Conservation (phyloP, 108 stramenopile genomes). For the Skeletonema potamos region DNA sequence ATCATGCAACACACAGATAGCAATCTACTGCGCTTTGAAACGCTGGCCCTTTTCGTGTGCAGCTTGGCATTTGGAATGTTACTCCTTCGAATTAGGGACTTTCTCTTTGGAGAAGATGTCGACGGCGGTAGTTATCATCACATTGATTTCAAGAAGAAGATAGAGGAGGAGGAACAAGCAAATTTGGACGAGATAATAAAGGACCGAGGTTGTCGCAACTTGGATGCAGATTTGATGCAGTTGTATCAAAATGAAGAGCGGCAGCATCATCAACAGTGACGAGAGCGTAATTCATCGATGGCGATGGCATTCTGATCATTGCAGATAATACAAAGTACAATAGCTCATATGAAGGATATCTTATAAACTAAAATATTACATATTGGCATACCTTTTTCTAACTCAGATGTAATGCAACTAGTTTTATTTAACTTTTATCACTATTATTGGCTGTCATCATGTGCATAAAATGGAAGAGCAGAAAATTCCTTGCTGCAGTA, state of each 20-base stretch:
- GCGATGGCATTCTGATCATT: too few species aligned
- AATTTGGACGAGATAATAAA: not conserved
- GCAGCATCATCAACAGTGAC: not conserved
- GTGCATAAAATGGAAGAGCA: too few species aligned
- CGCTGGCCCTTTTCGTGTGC: not conserved
- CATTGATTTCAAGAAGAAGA: slow-evolving; percentile 4
- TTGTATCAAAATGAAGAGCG: not conserved
- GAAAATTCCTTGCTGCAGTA: too few species aligned
- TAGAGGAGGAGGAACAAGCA: not conserved
- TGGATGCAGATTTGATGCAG: not conserved
- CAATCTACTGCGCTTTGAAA: not conserved
- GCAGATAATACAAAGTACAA: too few species aligned
- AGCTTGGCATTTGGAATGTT: not conserved
- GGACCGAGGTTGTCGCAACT: not conserved
- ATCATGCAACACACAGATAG: slow-evolving; percentile 2
- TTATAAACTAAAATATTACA: too few species aligned
- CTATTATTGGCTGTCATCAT: too few species aligned
- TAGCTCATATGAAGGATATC: too few species aligned
- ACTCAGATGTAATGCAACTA: too few species aligned
- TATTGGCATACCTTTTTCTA: too few species aligned
- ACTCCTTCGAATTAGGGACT: not conserved
- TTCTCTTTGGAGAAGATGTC: not conserved
- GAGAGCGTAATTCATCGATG: not conserved
- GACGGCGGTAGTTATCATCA: not conserved
- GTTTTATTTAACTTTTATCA: too few species aligned